Evolutionary conservation across 1,139 yeast genomes (phyloP).

Genomic region (Sugiyamaella grinbergsii): DNA sequence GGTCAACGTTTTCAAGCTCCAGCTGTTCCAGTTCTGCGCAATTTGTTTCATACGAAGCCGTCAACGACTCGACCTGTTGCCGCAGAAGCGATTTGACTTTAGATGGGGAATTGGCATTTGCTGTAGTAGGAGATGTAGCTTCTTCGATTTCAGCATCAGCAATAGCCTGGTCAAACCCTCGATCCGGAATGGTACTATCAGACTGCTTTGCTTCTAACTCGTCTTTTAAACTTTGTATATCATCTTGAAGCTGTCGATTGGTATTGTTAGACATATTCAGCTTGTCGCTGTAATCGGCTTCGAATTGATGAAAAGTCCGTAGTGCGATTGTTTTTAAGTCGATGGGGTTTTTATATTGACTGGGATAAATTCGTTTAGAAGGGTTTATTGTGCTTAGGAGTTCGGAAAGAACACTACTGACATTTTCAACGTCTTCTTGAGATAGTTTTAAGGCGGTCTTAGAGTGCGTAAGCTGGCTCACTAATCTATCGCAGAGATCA

Average conservation of each 20-base stretch:
- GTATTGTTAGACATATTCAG: neutral
- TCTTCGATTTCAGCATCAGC: neutral
- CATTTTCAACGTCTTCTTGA: conserved; percentile 10
- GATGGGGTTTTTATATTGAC: conserved; percentile 9
- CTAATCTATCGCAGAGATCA: conserved; percentile 16
- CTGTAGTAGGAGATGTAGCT: neutral
- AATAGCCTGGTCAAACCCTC: neutral
- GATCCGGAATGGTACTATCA: neutral
- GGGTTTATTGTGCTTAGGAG: conserved; percentile 18
- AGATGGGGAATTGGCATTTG: neutral
- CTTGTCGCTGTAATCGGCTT: conserved; percentile 3
- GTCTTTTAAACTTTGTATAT: neutral
- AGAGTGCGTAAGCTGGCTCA: conserved; percentile 10
- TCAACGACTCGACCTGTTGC: conserved; percentile 31
- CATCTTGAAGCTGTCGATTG: conserved; percentile 5
- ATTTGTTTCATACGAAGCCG: conserved; percentile 34
- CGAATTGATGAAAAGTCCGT: conserved; percentile 7
- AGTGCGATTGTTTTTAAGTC: conserved; percentile 17
- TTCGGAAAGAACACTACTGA: conserved; percentile 16
- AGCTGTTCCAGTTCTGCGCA: conserved; percentile 38
- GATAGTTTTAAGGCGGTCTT: conserved; percentile 2
- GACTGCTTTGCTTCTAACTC: neutral
- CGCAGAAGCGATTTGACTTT: conserved; percentile 29
- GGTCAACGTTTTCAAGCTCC: conserved; percentile 41
- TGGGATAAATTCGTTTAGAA: conserved; percentile 9